Base-by-base conservation (phyloP, 2,329 filamentous ascomycete species). In the Botrytis paeoniae region DNA sequence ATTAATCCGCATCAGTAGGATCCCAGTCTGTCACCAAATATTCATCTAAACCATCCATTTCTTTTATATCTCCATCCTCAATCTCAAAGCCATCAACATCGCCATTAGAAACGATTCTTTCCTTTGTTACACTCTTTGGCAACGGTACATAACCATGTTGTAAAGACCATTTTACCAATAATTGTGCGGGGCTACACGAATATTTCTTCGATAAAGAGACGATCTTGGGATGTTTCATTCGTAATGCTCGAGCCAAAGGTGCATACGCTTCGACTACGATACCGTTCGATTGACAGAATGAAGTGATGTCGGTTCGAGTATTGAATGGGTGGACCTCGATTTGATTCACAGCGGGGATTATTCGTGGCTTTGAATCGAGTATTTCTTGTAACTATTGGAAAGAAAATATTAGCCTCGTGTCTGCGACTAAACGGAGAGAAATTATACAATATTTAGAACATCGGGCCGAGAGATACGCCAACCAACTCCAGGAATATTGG, bases 261-360 rank as follows among this genome's bases (percentile, higher is more conserved):
- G 92, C 92, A 76, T 96, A 97, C 0, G 93, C 93, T 82, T 96
- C 89, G 2, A 96, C 86, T 0, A 91, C 83, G 73, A 96, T 94
- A 54, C 85, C 83, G 75, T 95, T 84, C 74, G 88, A 83, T 73
- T 88, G 85, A 79, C 93, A 93, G 77, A 89, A 90, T 20, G 86
- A 85, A 0, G 89, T 87, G 75, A 96, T 94, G 54, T 86, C 85
- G 0, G 84, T 85, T 70, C 91, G 88, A 2, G 92, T 94, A 80
- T 95, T 93, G 86, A 95, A 96, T 0, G 92, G 93, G 75, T 95
- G 92, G 2, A 95, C 87, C 81, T 95, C 92, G 78, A 95, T 91
- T 83, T 96, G 93, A 78, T 95, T 95, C 69, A 95, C 88, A 1
- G 89, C 88, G 0, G 93, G 93, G 16, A 84, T 81, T 63, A 92